phyloP scores from a whole-genome alignment of 192 early-diverging fungal genomes.

The Backusella luteola region DNA sequence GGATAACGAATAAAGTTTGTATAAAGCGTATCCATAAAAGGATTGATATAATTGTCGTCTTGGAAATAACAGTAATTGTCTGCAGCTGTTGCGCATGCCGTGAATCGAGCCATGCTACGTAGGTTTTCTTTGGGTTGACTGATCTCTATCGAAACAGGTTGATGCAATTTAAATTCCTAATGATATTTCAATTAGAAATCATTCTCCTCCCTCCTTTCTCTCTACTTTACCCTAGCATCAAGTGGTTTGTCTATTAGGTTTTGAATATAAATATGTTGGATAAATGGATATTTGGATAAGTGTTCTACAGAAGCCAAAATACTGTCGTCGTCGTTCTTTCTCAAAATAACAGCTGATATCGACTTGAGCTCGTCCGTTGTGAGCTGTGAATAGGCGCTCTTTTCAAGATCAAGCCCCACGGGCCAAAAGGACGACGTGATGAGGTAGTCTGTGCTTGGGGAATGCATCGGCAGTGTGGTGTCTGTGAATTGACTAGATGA shows the following conservation, averaged over 20 bases:
- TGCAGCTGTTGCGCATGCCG: constrained; percentile 48
- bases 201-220: neutral
- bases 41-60: constrained; percentile 51
- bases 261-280: constrained; percentile 54
- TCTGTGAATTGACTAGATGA: neutral
- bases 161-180: constrained; percentile 34
- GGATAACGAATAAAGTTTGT: constrained; percentile 55
- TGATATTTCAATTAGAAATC: neutral
- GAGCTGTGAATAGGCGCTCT: constrained; percentile 7
- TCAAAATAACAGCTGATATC: constrained; percentile 50
- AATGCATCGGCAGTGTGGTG: neutral
- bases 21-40: constrained; percentile 55
- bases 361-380: constrained; percentile 26
- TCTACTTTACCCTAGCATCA: neutral
- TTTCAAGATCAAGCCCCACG: neutral
- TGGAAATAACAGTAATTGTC: constrained; percentile 58
- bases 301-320: constrained; percentile 44
- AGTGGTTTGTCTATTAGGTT: constrained; percentile 37
- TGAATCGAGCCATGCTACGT: constrained; percentile 53
- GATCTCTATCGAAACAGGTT: constrained; percentile 24
- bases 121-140: constrained; percentile 49
- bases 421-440: constrained; percentile 7
- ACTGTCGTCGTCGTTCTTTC: constrained; percentile 22
- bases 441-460: neutral
- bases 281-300: constrained; percentile 50